Conservation (phyloP, 2,329 filamentous ascomycete species). For the Xylaria sp. region DNA sequence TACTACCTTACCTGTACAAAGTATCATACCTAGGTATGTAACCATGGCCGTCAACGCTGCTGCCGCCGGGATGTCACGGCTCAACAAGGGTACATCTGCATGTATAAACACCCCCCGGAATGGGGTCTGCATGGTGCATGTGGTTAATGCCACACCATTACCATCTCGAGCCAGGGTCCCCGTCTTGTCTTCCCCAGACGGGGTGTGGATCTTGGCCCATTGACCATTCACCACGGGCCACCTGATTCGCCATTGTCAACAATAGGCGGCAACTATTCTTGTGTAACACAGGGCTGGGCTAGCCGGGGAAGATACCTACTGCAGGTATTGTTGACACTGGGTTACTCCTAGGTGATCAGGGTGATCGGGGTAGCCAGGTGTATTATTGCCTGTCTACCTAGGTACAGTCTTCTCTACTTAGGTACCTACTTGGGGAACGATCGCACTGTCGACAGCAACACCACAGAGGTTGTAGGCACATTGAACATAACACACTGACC, state of each 20-base stretch:
- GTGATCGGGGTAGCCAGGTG: not conserved
- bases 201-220: not conserved
- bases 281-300: conserved; percentile 1
- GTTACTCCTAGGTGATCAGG: not conserved
- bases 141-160: conserved; percentile 4
- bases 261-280: too few species aligned
- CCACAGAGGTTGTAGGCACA: not conserved
- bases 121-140: not conserved
- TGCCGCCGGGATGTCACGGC: not conserved
- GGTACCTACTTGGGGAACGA: too few species aligned
- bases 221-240: not conserved
- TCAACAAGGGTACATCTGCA: not conserved
- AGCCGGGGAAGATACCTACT: too few species aligned
- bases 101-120: not conserved
- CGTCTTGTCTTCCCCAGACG: not conserved
- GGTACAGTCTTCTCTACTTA: not conserved
- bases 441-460: not conserved
- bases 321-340: too few species aligned
- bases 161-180: not conserved
- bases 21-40: conserved; percentile 4
- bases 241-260: too few species aligned
- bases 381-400: not conserved
- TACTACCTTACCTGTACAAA: too few species aligned
- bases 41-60: not conserved
- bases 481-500: not conserved